Base-by-base conservation (phyloP, 805 yeast species). In the Wilhelminamyces savonicus region DNA sequence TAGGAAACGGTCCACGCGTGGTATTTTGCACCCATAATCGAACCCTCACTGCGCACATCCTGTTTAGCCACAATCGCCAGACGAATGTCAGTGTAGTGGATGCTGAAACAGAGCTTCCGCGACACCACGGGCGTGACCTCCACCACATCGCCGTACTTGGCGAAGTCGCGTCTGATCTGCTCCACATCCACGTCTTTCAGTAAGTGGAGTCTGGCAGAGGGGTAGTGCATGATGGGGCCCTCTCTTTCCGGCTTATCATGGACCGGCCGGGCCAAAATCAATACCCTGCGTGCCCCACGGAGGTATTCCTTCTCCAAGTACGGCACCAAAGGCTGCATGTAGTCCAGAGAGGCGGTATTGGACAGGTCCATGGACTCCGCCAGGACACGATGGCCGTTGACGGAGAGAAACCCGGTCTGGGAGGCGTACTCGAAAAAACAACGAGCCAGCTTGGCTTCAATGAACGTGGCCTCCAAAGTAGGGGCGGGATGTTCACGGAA, bases 111-210 rank as follows among this genome's bases (percentile, higher is more conserved):
- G 17, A 81, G 48, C 42, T 71, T 78, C 30, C 77, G 62, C 2
- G 87, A 79, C 4, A 82, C 62, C n/a, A 81, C 70, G 3, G 92
- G 82, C 1, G 72, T 54, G 2, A 81, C 54, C 23, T 79, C 85
- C 10, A 78, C 53, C 3, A 83, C 64, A 2, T 63, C 62, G 0
- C 92, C 94, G 54, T 66, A 79, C 13, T 41, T 44, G 5, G 48
- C 50, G 40, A 83, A 78, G 43, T 80, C 85, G 16, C 45, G 32
- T 22, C 49, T 54, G 3, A 78, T 52, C 11, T 56, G 64, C 3
- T 49, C 54, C 4, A 75, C 40, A 32, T 74, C 62, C 28, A 82
- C 60, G 3, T 60, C 66, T 5, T 30, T 30, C 0, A 69, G 62
- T 21, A 64, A 67, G 36, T 67, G 64, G 4, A 52, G 38, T 11